Conservation (phyloP, 805 yeast genomes). For the Nakazawaea ambrosiae region DNA sequence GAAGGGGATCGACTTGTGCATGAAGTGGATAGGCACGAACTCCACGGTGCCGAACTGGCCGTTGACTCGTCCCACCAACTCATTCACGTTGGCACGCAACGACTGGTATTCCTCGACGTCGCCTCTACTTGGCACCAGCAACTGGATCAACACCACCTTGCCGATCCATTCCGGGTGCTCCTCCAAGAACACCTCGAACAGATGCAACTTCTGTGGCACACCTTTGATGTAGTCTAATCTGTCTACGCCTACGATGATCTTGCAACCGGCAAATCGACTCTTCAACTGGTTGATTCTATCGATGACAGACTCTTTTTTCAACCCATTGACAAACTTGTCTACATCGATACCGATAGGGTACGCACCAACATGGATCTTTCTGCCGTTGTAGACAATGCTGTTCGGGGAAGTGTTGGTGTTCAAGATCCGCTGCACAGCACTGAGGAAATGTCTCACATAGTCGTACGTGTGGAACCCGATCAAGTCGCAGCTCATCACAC, state of each 20-base stretch:
- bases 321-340: slow-evolving; percentile 78
- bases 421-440: slow-evolving; percentile 80
- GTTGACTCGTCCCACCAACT: slow-evolving; percentile 91
- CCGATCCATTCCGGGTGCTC: slow-evolving; percentile 99
- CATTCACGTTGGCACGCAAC: slow-evolving; percentile 89
- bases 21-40: slow-evolving; percentile 94
- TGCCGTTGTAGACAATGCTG: slow-evolving; percentile 72
- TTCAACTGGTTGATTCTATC: slow-evolving; percentile 58
- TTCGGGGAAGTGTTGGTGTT: slow-evolving; percentile 83
- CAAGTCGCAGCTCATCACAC: slow-evolving; percentile 89
- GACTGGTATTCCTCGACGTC: slow-evolving; percentile 98
- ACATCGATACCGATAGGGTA: slow-evolving; percentile 99
- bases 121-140: slow-evolving; percentile 96
- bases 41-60: slow-evolving; percentile 96
- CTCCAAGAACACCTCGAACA: slow-evolving; percentile 84
- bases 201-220: slow-evolving; percentile 94
- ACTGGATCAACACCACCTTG: slow-evolving; percentile 89
- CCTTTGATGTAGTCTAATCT: slow-evolving; percentile 96
- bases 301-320: slow-evolving; percentile 55
- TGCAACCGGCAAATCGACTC: slow-evolving; percentile 56
- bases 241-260: slow-evolving; percentile 94
- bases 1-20: slow-evolving; percentile 88
- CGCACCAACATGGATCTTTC: slow-evolving; percentile 84
- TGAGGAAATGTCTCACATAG: slow-evolving; percentile 91
- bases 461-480: slow-evolving; percentile 99